A percentile compares a stretch with the other conserved stretches of the same genome.
phyloP scores from a whole-genome alignment of 2,329 filamentous ascomycete species.

The Cyphellophora attinorum region DNA sequence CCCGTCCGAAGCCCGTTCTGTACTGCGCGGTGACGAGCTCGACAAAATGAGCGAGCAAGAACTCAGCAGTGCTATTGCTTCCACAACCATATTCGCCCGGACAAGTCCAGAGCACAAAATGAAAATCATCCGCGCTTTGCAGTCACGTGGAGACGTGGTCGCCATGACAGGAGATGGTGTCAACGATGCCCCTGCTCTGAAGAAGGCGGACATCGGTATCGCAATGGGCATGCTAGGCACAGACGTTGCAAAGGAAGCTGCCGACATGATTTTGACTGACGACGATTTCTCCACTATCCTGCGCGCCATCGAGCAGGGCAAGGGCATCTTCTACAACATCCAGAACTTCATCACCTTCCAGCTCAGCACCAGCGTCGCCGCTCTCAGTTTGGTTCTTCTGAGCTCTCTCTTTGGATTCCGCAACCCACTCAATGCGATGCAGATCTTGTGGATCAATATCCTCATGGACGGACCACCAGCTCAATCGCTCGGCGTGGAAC shows the following conservation, averaged over 20 bases:
- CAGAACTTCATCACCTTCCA: slow-evolving; percentile 99
- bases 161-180: slow-evolving; percentile 99
- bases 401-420: slow-evolving; percentile 90
- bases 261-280: slow-evolving; percentile 79
- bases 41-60: slow-evolving; percentile 82
- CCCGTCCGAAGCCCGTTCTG: slow-evolving; percentile 46
- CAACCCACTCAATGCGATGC: slow-evolving; percentile 96
- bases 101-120: slow-evolving; percentile 97
- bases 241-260: slow-evolving; percentile 91
- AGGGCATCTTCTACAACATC: slow-evolving; percentile 99
- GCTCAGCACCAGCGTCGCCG: slow-evolving; percentile 90
- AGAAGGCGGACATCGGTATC: slow-evolving; percentile 95
- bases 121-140: slow-evolving; percentile 87
- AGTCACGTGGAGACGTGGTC: slow-evolving; percentile 88
- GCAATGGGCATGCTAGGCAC: slow-evolving; percentile 93
- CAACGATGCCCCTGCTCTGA: slow-evolving; percentile 91
- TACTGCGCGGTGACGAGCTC: slow-evolving; percentile 83
- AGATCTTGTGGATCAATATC: slow-evolving; percentile 99
- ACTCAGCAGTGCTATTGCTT: slow-evolving; percentile 72
- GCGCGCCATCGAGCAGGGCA: slow-evolving; percentile 93
- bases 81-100: slow-evolving; percentile 88
- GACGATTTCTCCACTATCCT: slow-evolving; percentile 89
- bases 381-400: slow-evolving; percentile 79
- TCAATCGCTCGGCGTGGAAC: slow-evolving; percentile 91
- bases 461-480: slow-evolving; percentile 98